Base-by-base conservation (phyloP, 768 basidiomycete genomes). In the Hortiboletus flavorubellus region DNA sequence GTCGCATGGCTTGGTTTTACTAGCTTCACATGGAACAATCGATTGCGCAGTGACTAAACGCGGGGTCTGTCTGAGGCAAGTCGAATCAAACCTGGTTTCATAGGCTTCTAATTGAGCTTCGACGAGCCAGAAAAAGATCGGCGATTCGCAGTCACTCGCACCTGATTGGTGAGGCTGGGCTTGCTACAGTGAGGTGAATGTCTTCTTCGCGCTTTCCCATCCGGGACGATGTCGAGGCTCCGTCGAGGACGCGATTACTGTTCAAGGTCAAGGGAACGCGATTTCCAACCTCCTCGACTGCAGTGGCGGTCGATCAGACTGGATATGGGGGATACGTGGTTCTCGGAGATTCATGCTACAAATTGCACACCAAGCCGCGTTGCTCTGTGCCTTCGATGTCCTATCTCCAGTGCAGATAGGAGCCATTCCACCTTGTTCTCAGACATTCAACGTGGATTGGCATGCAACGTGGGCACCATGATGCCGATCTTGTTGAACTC, bases 181-280 rank as follows among this genome's bases (percentile, higher is more conserved):
- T 33, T 30, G 47, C 34, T 23, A 49, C 46, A 38, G 43, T 26
- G 30, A 53, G 51, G 45, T 46, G 51, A 57, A 46, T n/a, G 46
- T 57, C 51, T 47, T 41, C 49, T 35, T 49, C 56, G 12, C 49
- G 6, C 52, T 37, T 58, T 59, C 52, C 59, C 43, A 42, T 58
- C 29, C 30, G 37, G 65, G 53, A 50, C 47, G 38, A 49, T 30
- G 49, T 58, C 49, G 42, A 63, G 40, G 37, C 39, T 58, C 66
- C 65, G 66, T 49, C 45, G 26, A 68, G 40, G 47, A 41, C 67
- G 65, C 64, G 56, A 59, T 59, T 60, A 43, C 33, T 16, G 35
- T 40, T 34, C 51, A 14, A 49, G 40, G 46, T 46, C 50, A 52
- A 50, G 39, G 47, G 42, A 54, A 66, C 56, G 59, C 41, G 55